phyloP scores from a whole-genome alignment of 1,139 yeast genomes.

The Tardiomyces blankii region DNA sequence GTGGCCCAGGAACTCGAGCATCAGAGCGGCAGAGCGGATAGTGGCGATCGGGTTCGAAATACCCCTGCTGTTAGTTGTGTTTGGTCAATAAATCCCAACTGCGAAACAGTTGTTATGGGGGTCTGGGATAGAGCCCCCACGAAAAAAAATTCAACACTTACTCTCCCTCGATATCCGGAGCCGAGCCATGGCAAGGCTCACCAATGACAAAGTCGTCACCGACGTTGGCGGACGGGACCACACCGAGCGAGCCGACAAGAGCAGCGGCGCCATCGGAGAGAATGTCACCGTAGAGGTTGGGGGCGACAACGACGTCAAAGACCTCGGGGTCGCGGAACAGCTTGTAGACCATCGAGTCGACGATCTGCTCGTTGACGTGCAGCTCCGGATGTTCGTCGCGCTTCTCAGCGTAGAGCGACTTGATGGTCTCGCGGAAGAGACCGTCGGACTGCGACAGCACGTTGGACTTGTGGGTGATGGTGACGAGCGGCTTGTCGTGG shows the following conservation, averaged over 20 bases:
- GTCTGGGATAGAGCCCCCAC: too few species aligned
- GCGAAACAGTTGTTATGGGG: too few species aligned
- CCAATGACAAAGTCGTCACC: conserved; percentile 95
- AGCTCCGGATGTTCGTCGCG: conserved; percentile 27
- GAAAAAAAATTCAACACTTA: conserved; percentile 4
- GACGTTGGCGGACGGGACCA: conserved; percentile 96
- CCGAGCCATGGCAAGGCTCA: conserved; percentile 98
- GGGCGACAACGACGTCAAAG: conserved; percentile 96
- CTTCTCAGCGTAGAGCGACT: conserved; percentile 61
- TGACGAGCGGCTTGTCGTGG: conserved; percentile 51
- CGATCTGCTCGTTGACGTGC: conserved; percentile 84
- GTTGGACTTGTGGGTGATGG: conserved; percentile 94
- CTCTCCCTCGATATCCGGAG: conserved; percentile 95
- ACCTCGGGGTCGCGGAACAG: conserved; percentile 97
- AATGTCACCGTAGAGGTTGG: conserved; percentile 95
- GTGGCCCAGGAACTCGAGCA: conserved; percentile 95
- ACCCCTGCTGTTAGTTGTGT: conserved; percentile 1
- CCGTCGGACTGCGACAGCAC: conserved; percentile 92
- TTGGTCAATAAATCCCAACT: not conserved
- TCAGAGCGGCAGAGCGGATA: conserved; percentile 90
- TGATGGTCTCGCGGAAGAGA: conserved; percentile 85
- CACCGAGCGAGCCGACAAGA: conserved; percentile 93
- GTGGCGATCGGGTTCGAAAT: conserved; percentile 97
- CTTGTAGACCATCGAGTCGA: conserved; percentile 97
- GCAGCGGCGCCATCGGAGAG: conserved; percentile 99